phyloP scores from a whole-genome alignment of 2,329 filamentous ascomycete species.

The Dothideomycetes sp. region DNA sequence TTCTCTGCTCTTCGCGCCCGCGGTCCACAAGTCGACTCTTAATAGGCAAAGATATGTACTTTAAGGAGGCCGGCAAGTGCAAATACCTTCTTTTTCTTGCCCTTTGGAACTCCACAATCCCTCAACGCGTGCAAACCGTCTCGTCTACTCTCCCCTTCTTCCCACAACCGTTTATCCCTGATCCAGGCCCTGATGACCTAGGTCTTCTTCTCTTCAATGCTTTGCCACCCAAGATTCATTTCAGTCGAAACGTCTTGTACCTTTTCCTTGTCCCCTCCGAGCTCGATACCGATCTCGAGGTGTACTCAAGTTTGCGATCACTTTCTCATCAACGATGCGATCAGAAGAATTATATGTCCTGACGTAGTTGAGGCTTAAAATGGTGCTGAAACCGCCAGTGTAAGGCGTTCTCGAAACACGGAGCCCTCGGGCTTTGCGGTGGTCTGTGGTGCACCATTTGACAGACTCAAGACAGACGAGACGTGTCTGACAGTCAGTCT shows the following conservation, averaged over 20 bases:
- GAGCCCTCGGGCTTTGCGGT: slow-evolving; percentile 7
- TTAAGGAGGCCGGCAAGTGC: slow-evolving; percentile 11
- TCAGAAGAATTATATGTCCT: too few species aligned
- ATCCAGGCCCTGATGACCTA: slow-evolving; percentile 7
- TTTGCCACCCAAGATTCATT: too few species aligned
- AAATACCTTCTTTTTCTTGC: slow-evolving; percentile 1
- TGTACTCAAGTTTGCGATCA: too few species aligned
- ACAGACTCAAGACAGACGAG: slow-evolving; percentile 7
- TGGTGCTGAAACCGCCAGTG: slow-evolving; percentile 12
- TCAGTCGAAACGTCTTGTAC: too few species aligned
- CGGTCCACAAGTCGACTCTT: slow-evolving; percentile 9
- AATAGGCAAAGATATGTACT: slow-evolving; percentile 8
- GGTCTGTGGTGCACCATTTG: slow-evolving; percentile 5
- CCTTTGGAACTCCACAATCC: too few species aligned
- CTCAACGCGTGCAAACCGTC: too few species aligned
- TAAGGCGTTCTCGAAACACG: slow-evolving; percentile 10
- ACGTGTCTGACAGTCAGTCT: too few species aligned
- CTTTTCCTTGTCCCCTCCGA: too few species aligned
- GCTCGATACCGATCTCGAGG: too few species aligned
- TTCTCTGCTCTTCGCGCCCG: slow-evolving; percentile 5
- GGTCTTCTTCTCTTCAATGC: slow-evolving; percentile 8
- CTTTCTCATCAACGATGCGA: too few species aligned
- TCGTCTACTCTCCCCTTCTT: too few species aligned
- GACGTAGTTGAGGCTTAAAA: slow-evolving; percentile 8
- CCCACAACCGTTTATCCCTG: slow-evolving; percentile 11